Evolutionary conservation across 352 stramenopile genomes (phyloP), one percentile per base, ranked within the genome.

Genomic region (Phytopythium montanum): DNA sequence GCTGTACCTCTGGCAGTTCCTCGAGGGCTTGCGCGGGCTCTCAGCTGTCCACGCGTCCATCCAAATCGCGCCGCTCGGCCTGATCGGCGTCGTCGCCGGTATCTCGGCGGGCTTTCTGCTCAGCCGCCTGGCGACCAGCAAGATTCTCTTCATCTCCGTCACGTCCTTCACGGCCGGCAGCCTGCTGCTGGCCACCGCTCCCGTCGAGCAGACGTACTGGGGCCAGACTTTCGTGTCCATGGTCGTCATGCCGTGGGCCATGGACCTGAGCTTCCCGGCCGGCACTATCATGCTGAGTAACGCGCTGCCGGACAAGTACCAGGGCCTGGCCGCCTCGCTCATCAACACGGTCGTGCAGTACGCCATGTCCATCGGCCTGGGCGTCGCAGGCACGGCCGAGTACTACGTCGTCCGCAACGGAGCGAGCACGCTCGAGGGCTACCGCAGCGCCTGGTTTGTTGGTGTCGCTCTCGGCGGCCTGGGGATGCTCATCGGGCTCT

Each of bases 161-260:
- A 34, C 23, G 7, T 46, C 29, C 51, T 56, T 56, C 23, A 45
- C 31, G 0, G 10, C 13, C 14, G 51, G 51, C 12, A 45, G n/a
- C 33, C 18, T 45, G 51, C 51, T 56, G 13, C 29, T 56, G 8
- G n/a, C 31, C 19, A 56, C 51, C 33, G 16, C 33, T 10, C 51
- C 51, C 19, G 51, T 56, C 19, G 21, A 56, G 10, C 51, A 56
- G 33, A 56, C 21, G 2, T 56, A 48, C 34, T 56, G 29, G 51
- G 50, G 31, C 10, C 51, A 56, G 23, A 56, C 51, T 0, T 56
- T 56, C 31, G 12, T 48, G 14, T 41, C 54, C n/a, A 52, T 38
- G 54, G n/a, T 41, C 26, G 5, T 51, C 54, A 59, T 59, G 38
- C 54, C 54, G 45, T 33, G 62, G 64, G 60, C 55, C 57, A 34